Percentiles rank a stretch among this genome's conserved stretches.
Conservation (phyloP, 1,284 basidiomycete genomes). For the Trametes sp. region DNA sequence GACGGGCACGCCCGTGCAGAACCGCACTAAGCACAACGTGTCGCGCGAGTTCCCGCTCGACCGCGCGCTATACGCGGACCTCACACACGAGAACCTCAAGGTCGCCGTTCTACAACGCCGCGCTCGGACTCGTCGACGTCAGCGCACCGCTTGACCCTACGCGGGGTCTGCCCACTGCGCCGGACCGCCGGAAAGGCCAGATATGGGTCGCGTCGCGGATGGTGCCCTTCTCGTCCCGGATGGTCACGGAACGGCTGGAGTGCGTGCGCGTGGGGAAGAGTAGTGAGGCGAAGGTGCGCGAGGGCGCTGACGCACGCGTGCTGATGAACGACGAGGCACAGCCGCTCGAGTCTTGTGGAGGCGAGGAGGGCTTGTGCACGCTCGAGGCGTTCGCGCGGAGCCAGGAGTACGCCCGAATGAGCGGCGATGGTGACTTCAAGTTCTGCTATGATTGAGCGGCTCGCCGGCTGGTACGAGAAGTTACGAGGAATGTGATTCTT, state of each 20-base stretch:
- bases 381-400: slow-evolving; percentile 75
- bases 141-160: slow-evolving; percentile 49
- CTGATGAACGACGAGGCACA: slow-evolving; percentile 74
- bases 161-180: slow-evolving; percentile 1
- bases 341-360: slow-evolving; percentile 67
- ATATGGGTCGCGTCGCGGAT: slow-evolving; percentile 65
- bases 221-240: slow-evolving; percentile 69
- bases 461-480: no score
- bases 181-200: slow-evolving; percentile 41
- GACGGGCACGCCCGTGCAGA: slow-evolving; percentile 62
- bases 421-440: slow-evolving; percentile 74
- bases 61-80: slow-evolving; percentile 73
- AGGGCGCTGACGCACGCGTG: slow-evolving; percentile 33
- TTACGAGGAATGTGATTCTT: not conserved
- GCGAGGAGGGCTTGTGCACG: slow-evolving; percentile 64
- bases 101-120: slow-evolving; percentile 75
- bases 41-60: slow-evolving; percentile 85
- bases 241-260: slow-evolving; percentile 67
- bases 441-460: slow-evolving; percentile 53
- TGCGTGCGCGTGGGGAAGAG: slow-evolving; percentile 44
- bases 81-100: slow-evolving; percentile 86
- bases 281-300: slow-evolving; percentile 19
- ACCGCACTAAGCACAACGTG: slow-evolving; percentile 77
- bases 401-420: slow-evolving; percentile 70
- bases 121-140: slow-evolving; percentile 71